Evolutionary conservation across 2,329 filamentous ascomycete species (phyloP), one percentile per base, ranked within the genome.

Genomic region (Gremmenia infestans): DNA sequence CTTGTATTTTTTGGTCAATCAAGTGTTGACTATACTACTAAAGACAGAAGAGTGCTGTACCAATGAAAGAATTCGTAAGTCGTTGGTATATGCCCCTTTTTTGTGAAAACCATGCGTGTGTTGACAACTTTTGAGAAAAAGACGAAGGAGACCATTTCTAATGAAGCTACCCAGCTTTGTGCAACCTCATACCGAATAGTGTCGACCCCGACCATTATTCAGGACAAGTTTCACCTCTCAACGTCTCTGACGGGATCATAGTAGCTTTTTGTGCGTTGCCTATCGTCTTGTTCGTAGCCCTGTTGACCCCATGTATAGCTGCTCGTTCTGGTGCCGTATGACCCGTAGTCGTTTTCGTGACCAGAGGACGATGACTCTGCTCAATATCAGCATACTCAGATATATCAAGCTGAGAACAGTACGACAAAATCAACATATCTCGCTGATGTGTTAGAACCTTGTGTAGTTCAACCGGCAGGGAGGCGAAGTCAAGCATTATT

Each of bases 211-310:
- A 22, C 42, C 19, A 28, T 28, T 35, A 25, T n/a, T 19, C 36
- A 17, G 14, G n/a, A 9, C 40, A 43, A 25, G 19, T 6, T 23
- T 14, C 17, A 14, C 19, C 43, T 47, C 19, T 25, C 43, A 28
- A 14, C 14, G 12, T 50, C 48, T 50, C 54, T 46, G 15, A 56
- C 54, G 1, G 54, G 54, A 50, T 56, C 54, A 12, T 56, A 56
- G 23, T 53, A 56, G 3, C 15, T 49, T 23, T 53, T 56, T 19
- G 43, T 17, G n/a, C 6, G 15, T 14, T 28, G 9, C 6, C 12
- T 11, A 2, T 22, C 19, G 43, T 28, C 9, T 47, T 47, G 43
- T 9, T 14, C 11, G 23, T 47, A 25, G 14, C 19, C 23, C 43
- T 47, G 19, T 3, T 15, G 15, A 25, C 19, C 19, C n/a, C 25